phyloP scores from a whole-genome alignment of 768 basidiomycete species.

The Serendipita sp. region DNA sequence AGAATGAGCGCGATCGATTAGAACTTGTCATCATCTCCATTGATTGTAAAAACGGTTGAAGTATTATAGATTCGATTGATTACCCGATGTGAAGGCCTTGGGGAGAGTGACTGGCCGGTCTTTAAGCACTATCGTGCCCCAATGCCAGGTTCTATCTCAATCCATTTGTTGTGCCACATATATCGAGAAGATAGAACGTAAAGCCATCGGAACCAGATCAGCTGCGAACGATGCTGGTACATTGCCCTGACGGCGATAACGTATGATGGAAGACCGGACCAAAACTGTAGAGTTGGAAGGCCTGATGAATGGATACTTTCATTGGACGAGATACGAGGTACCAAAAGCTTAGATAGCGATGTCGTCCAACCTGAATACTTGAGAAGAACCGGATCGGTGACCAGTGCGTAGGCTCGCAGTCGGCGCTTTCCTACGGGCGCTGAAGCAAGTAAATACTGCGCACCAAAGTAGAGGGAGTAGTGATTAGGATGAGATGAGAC shows the following conservation, averaged over 20 bases:
- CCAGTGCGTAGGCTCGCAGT: slow-evolving; percentile 37
- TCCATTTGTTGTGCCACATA: slow-evolving; percentile 88
- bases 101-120: background rate
- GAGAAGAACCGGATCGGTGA: slow-evolving; percentile 34
- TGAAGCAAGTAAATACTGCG: slow-evolving; percentile 8
- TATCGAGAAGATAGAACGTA: slow-evolving; percentile 68
- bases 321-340: slow-evolving; percentile 13
- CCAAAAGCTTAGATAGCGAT: slow-evolving; percentile 27
- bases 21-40: too few relatives aligned
- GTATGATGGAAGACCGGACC: slow-evolving; percentile 44
- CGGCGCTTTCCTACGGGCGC: slow-evolving; percentile 18
- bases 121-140: background rate
- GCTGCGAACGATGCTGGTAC: slow-evolving; percentile 53
- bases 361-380: slow-evolving; percentile 37
- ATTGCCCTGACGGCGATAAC: slow-evolving; percentile 47
- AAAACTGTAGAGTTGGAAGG: slow-evolving; percentile 26
- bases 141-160: slow-evolving; percentile 23
- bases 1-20: too few relatives aligned
- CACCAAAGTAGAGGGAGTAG: slow-evolving; percentile 45
- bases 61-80: background rate
- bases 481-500: slow-evolving; percentile 85
- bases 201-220: slow-evolving; percentile 81
- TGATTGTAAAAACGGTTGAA: background rate
- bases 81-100: background rate
- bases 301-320: background rate